These are phyloP conservation scores for Scopulariopsis brevicaulis DNA, from an alignment of 2,329 filamentous ascomycete species.

Conservation along the genomic window DNA sequence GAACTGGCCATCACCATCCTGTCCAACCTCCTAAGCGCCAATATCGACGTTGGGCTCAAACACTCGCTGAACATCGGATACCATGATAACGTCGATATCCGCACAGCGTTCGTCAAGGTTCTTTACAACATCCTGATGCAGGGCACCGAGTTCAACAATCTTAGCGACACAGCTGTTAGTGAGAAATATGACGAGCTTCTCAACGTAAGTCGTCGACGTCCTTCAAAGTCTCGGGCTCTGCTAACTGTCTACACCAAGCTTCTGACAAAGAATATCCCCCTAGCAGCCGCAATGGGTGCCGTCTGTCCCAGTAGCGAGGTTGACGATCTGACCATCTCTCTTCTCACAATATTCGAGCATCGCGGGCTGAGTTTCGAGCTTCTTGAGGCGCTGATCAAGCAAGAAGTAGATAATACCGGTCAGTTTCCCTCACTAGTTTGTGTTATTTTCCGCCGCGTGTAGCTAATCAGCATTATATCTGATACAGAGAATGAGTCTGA, in stretches of 20 bases:
- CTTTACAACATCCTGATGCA: slow-evolving; percentile 62
- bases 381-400: slow-evolving; percentile 54
- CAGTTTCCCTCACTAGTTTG: slow-evolving; percentile 8
- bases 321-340: slow-evolving; percentile 55
- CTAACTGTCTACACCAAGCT: slow-evolving; percentile 25
- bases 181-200: slow-evolving; percentile 59
- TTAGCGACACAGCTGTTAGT: slow-evolving; percentile 55
- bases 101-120: slow-evolving; percentile 59
- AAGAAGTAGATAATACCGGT: slow-evolving; percentile 58
- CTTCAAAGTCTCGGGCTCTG: slow-evolving; percentile 4
- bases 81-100: slow-evolving; percentile 57
- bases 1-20: slow-evolving; percentile 57
- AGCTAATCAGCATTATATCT: background rate
- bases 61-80: slow-evolving; percentile 61
- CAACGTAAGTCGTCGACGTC: slow-evolving; percentile 26
- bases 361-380: slow-evolving; percentile 51
- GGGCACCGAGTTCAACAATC: slow-evolving; percentile 58
- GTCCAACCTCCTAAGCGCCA: slow-evolving; percentile 58
- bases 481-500: slow-evolving; percentile 54
- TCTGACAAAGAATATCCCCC: slow-evolving; percentile 48
- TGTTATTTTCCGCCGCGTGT: background rate
- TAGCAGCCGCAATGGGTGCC: slow-evolving; percentile 52
- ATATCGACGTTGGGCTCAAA: slow-evolving; percentile 61
- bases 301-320: slow-evolving; percentile 58
- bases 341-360: slow-evolving; percentile 60